Evolutionary conservation across 2,329 filamentous ascomycete species (phyloP), one percentile per base, ranked within the genome.

Genomic region (Fusarium virguliforme): DNA sequence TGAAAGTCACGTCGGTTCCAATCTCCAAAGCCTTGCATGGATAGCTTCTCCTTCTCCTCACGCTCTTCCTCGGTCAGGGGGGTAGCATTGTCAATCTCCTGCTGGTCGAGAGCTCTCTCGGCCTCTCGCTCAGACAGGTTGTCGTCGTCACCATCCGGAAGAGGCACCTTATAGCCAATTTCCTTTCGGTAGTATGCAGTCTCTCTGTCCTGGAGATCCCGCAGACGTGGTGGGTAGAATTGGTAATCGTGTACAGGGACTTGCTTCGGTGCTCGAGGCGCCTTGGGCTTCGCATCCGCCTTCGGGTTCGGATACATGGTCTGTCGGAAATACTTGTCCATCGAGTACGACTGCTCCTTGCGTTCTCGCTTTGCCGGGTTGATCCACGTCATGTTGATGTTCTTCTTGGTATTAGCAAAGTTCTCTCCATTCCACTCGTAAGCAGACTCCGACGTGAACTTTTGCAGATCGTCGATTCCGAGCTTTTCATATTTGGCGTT

Each of bases 381-480:
- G 84, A 99, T 99, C 97, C 97, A 99, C 77, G 87, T 95, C 72
- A 98, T 88, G 54, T 94, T 94, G 70, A 98, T 94, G 55, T 97
- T 94, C 81, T 97, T 97, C 84, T 97, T 97, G 78, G 91, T 89
- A 64, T 92, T 93, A 59, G 94, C 93, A 80, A 99, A 99, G 76
- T 95, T 95, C 82, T 98, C 92, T 51, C 96, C 96, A 71, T 99
- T 99, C 97, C 97, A 99, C 79, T 98, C 96, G 77, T 99, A 99
- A 0, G 97, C 95, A 60, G 94, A 97, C 76, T 99, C 96, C 0
- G 95, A 98, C 1, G 92, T 96, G 81, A 99, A 99, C 78, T 98
- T 98, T 79, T 99, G 96, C 46, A 99, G 83, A 74, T 99, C 96
- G 79, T 99, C 96, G 32, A 99, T 92, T 71, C 97, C 96, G 41